Percentiles rank a stretch among this genome's conserved stretches.
Conservation (phyloP, 1,139 yeast species). For the Pichia sp. region DNA sequence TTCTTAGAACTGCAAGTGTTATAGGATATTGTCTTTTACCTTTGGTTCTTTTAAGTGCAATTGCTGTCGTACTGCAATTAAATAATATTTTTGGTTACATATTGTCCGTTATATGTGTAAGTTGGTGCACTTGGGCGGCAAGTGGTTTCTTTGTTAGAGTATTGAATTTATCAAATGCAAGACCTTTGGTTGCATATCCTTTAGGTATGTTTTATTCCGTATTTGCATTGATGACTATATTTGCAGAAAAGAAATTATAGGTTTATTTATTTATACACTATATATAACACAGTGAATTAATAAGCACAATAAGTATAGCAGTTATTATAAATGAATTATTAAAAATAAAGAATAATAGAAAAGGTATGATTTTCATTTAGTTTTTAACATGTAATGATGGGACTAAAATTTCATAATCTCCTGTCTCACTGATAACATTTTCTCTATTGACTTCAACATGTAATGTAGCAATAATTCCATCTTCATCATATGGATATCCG, state of each 20-base stretch:
- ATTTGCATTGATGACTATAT: constrained; percentile 93
- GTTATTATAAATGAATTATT: too few relatives aligned
- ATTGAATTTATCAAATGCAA: constrained; percentile 74
- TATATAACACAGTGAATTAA: background rate
- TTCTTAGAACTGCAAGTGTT: constrained; percentile 79
- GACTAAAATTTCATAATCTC: constrained; percentile 61
- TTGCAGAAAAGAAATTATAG: constrained; percentile 33
- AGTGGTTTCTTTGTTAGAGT: constrained; percentile 90
- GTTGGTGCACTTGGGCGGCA: constrained; percentile 93
- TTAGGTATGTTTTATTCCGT: constrained; percentile 86
- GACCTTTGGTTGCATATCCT: constrained; percentile 92
- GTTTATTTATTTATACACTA: background rate
- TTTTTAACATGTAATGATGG: constrained; percentile 45
- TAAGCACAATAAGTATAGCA: too few relatives aligned
- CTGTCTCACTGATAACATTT: constrained; percentile 49
- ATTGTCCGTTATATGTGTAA: constrained; percentile 63
- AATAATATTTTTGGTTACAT: constrained; percentile 73
- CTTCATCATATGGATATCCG: constrained; percentile 49
- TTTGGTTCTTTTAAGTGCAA: constrained; percentile 68
- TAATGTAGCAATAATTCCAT: constrained; percentile 60
- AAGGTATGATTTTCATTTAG: too few relatives aligned
- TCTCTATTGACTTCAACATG: constrained; percentile 62
- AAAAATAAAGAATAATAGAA: too few relatives aligned
- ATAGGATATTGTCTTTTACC: constrained; percentile 93
- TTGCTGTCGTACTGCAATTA: constrained; percentile 55